Evolutionary conservation across 768 basidiomycete species (phyloP).

Genomic region (Pleurotus platypus): DNA sequence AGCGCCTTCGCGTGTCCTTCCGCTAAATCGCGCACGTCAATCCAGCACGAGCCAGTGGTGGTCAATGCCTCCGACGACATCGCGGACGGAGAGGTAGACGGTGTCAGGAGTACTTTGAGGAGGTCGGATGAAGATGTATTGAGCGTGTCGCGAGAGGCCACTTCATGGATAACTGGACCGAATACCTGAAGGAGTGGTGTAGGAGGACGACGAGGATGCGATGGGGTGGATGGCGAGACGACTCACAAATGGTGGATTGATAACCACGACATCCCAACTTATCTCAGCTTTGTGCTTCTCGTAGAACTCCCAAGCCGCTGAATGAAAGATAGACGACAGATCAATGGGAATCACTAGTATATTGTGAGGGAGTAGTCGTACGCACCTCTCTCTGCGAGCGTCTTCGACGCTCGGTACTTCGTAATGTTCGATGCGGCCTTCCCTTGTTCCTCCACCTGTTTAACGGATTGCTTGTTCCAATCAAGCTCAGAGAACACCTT

Average conservation of each 20-base stretch:
- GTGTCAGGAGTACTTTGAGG: conserved; percentile 27
- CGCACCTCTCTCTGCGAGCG: conserved; percentile 52
- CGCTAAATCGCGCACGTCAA: conserved; percentile 50
- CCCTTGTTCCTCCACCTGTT: conserved; percentile 47
- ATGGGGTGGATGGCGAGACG: neutral
- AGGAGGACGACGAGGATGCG: neutral
- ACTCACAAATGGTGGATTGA: conserved; percentile 50
- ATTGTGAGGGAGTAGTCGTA: neutral
- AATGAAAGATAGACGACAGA: neutral
- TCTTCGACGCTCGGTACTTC: conserved; percentile 59
- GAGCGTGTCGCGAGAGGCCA: conserved; percentile 24
- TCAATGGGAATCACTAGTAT: too few species aligned
- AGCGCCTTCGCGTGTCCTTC: conserved; percentile 50
- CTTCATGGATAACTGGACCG: conserved; percentile 35
- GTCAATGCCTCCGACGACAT: conserved; percentile 10
- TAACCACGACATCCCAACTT: conserved; percentile 48
- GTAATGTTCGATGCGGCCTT: conserved; percentile 30
- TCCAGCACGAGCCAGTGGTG: conserved; percentile 24
- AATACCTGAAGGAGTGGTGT: conserved; percentile 17
- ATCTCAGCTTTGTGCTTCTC: conserved; percentile 32
- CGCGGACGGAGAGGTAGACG: conserved; percentile 8
- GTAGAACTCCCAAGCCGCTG: conserved; percentile 43
- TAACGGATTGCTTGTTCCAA: conserved; percentile 55
- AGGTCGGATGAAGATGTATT: conserved; percentile 31
- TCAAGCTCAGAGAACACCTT: conserved; percentile 41